These are phyloP conservation scores for Saitozyma podzolica DNA, from an alignment of 768 basidiomycete genomes.

Conservation along the genomic window DNA sequence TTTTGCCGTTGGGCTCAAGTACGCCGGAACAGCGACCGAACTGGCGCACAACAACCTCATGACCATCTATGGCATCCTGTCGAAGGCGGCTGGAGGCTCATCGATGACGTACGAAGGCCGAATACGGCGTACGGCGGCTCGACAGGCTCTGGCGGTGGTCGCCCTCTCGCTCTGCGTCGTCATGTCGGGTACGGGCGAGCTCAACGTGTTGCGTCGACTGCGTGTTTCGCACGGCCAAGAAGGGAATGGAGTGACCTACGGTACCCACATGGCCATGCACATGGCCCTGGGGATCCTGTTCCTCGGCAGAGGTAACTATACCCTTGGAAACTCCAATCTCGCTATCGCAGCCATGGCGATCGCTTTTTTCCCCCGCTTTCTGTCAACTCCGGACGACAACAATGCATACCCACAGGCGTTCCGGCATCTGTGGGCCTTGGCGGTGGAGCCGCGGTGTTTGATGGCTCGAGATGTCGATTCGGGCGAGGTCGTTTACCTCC, in stretches of 20 bases:
- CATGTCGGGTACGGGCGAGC: constrained; percentile 96
- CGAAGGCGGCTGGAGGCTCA: constrained; percentile 46
- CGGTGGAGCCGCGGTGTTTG: constrained; percentile 89
- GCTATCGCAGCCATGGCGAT: constrained; percentile 86
- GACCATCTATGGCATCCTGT: constrained; percentile 73
- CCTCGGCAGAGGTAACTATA: constrained; percentile 88
- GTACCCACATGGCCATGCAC: constrained; percentile 84
- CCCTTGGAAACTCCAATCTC: constrained; percentile 85
- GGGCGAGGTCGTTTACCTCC: constrained; percentile 84
- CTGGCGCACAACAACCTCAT: constrained; percentile 83
- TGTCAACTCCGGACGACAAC: constrained; percentile 77
- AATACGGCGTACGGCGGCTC: constrained; percentile 80
- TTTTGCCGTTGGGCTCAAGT: constrained; percentile 87
- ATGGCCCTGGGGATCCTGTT: constrained; percentile 88
- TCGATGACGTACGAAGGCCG: constrained; percentile 80
- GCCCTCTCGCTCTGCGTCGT: constrained; percentile 85
- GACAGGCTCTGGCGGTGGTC: constrained; percentile 84
- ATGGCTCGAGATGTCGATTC: constrained; percentile 91
- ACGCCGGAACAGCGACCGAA: constrained; percentile 87
- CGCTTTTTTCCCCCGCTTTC: constrained; percentile 88
- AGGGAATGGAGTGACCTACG: constrained; percentile 63
- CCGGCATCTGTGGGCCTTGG: constrained; percentile 93
- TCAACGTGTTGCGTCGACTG: constrained; percentile 80
- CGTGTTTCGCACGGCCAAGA: constrained; percentile 88
- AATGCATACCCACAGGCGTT: constrained; percentile 87